Percentiles rank a stretch among this genome's conserved stretches.
Conservation (phyloP, 2,329 filamentous ascomycete species). For the Diaporthe capsici region DNA sequence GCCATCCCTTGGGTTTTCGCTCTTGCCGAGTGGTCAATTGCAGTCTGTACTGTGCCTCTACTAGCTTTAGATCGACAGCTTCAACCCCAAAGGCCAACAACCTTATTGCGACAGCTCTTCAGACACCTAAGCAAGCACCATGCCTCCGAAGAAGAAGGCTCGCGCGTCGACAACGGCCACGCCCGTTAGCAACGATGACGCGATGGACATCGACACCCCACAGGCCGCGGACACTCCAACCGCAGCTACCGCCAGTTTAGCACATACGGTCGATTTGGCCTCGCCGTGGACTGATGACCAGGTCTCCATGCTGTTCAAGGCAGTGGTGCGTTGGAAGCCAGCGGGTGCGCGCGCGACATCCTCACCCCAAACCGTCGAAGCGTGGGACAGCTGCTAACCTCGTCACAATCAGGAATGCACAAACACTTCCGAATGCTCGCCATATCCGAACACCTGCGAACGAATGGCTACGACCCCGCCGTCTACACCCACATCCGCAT, state of each 20-base stretch:
- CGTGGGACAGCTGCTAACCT: constrained; percentile 38
- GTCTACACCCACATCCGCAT: constrained; percentile 85
- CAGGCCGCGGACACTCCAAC: constrained; percentile 65
- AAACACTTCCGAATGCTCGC: constrained; percentile 94
- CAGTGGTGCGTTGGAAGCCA: constrained; percentile 95
- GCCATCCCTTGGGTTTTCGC: background rate
- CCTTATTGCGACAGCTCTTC: constrained; percentile 14
- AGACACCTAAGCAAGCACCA: constrained; percentile 50
- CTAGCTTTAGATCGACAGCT: background rate
- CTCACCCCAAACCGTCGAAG: background rate
- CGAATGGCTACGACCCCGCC: constrained; percentile 83
- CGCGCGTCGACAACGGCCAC: constrained; percentile 64
- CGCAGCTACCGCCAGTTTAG: constrained; percentile 57
- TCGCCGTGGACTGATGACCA: constrained; percentile 97
- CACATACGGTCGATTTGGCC: constrained; percentile 59
- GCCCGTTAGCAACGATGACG: constrained; percentile 68
- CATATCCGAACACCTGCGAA: constrained; percentile 83
- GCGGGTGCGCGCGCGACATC: constrained; percentile 70
- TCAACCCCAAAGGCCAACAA: background rate
- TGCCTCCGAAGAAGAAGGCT: constrained; percentile 76
- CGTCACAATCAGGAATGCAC: constrained; percentile 77
- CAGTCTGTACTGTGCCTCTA: background rate
- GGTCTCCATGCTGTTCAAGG: constrained; percentile 92
- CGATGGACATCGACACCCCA: constrained; percentile 72
- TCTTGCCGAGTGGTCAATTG: background rate